A percentile compares a stretch with the other conserved stretches of the same genome.
phyloP scores from a whole-genome alignment of 352 stramenopile species.

The Phytophthora citricola region DNA sequence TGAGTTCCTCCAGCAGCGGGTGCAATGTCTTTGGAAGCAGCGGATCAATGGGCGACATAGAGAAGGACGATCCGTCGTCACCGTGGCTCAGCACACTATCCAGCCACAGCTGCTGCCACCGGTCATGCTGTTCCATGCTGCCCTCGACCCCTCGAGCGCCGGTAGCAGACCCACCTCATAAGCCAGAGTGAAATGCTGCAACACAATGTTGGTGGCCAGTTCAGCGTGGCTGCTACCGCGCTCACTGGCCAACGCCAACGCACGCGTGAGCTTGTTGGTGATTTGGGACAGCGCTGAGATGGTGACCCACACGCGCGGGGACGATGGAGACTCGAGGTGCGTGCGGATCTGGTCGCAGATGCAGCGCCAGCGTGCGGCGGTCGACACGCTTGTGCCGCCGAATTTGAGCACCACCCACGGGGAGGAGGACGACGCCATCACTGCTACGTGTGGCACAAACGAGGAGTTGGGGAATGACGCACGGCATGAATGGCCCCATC shows the following conservation, averaged over 20 bases:
- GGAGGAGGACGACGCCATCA: conserved; percentile 20
- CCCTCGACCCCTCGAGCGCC: conserved; percentile 43
- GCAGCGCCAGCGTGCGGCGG: conserved; percentile 72
- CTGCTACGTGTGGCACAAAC: conserved; percentile 6
- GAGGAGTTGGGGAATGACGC: conserved; percentile 28
- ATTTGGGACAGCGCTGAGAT: conserved; percentile 89
- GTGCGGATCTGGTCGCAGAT: conserved; percentile 79
- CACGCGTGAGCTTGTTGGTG: conserved; percentile 85
- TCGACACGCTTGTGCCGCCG: conserved; percentile 89
- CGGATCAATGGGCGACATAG: conserved; percentile 47
- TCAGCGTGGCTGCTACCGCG: conserved; percentile 47
- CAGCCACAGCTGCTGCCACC: conserved; percentile 70
- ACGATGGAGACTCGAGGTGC: conserved; percentile 49
- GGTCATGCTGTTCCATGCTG: conserved; percentile 54
- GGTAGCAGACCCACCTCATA: conserved; percentile 73
- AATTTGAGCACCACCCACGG: conserved; percentile 92
- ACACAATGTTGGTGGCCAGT: conserved; percentile 54
- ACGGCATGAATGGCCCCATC: conserved; percentile 14
- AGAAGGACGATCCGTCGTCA: conserved; percentile 58
- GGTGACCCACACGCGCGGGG: conserved; percentile 83
- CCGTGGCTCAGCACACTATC: conserved; percentile 53
- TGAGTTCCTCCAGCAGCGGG: conserved; percentile 78
- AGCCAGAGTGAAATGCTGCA: conserved; percentile 79
- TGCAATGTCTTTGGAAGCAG: conserved; percentile 56
- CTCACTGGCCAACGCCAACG: conserved; percentile 54